phyloP scores from a whole-genome alignment of 345 rosid species.

The Streptanthus diversifolius region DNA sequence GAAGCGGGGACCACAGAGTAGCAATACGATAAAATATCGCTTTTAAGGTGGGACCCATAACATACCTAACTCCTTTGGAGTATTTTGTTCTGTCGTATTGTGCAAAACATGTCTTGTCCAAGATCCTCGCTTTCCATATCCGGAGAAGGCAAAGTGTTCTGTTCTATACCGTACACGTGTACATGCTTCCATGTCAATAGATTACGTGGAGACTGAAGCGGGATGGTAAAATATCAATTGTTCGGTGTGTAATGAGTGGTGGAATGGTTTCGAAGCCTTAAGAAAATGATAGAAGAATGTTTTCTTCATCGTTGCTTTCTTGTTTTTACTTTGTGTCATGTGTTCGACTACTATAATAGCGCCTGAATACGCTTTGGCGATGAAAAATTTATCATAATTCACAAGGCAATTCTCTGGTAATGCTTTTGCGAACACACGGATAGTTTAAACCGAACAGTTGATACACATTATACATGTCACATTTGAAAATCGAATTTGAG shows the following conservation, averaged over 20 bases:
- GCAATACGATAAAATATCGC: slow-evolving; percentile 34
- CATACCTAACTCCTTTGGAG: slow-evolving; percentile 12
- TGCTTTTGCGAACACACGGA: background rate
- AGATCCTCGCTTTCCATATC: slow-evolving; percentile 36
- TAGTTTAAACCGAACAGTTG: background rate
- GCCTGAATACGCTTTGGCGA: background rate
- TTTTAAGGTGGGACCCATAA: slow-evolving; percentile 24
- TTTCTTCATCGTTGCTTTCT: no score
- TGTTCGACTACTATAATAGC: background rate
- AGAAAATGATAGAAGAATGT: background rate
- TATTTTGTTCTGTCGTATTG: slow-evolving; percentile 22
- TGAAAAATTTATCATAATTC: background rate
- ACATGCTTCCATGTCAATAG: background rate
- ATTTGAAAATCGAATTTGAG: slow-evolving; percentile 2
- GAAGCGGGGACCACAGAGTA: background rate
- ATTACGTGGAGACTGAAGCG: background rate
- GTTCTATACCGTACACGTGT: slow-evolving; percentile 15
- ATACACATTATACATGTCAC: background rate
- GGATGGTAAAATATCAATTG: background rate
- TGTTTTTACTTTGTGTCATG: background rate
- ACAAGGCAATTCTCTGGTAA: background rate
- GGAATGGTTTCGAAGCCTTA: slow-evolving; percentile 7
- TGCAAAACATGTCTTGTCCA: slow-evolving; percentile 16
- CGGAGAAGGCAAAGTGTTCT: slow-evolving; percentile 18
- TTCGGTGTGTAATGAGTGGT: background rate